Evolutionary conservation across 2,329 filamentous ascomycete species (phyloP).

Genomic region (Penicillium sclerotiorum): DNA sequence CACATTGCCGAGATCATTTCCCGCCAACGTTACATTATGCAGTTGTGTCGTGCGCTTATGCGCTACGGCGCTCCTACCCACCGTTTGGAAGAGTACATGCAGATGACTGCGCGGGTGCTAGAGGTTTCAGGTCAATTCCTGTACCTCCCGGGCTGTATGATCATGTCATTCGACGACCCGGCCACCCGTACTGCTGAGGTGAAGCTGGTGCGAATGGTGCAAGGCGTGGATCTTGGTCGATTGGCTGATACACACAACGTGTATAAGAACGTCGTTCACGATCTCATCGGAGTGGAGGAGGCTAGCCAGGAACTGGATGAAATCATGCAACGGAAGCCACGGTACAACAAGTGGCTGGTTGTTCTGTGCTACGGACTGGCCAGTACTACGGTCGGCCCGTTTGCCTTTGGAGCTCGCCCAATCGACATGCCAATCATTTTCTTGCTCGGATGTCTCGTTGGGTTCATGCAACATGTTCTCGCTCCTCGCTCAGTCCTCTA

Average conservation of each 20-base stretch:
- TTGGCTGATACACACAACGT: constrained; percentile 51
- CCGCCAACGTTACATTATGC: constrained; percentile 81
- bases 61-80: constrained; percentile 90
- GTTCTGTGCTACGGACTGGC: constrained; percentile 76
- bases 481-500: constrained; percentile 73
- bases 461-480: constrained; percentile 73
- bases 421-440: constrained; percentile 82
- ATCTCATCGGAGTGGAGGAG: constrained; percentile 51
- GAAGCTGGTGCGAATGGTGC: constrained; percentile 47
- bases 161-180: constrained; percentile 77
- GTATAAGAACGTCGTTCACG: constrained; percentile 55
- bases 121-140: constrained; percentile 90
- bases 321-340: constrained; percentile 61
- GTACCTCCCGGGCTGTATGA: constrained; percentile 93
- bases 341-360: constrained; percentile 57
- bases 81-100: constrained; percentile 87
- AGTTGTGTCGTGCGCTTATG: constrained; percentile 87
- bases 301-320: constrained; percentile 49
- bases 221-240: constrained; percentile 50
- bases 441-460: constrained; percentile 73
- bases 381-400: constrained; percentile 74
- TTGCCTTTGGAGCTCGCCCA: constrained; percentile 75
- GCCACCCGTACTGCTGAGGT: constrained; percentile 53
- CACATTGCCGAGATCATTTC: constrained; percentile 72
- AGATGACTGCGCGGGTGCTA: constrained; percentile 82